Evolutionary conservation across 495 filamentous ascomycete species (phyloP).

Genomic region (Penicillium longicatenatum): DNA sequence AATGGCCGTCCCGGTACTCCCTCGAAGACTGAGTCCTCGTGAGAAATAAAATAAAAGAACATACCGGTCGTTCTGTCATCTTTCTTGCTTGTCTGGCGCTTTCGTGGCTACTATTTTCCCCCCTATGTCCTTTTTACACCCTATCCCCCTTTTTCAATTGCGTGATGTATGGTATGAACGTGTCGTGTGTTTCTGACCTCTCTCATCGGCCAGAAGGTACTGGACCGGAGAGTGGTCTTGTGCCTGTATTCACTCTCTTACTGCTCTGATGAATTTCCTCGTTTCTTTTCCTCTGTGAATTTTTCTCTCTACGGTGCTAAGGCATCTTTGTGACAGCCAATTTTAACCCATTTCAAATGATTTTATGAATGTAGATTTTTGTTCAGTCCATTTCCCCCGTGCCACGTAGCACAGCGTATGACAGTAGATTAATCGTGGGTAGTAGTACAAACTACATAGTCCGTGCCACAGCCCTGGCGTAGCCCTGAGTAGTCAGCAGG

Average conservation of each 20-base stretch:
- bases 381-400: background rate
- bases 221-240: slow-evolving; percentile 14
- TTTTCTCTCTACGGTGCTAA: slow-evolving; percentile 20
- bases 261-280: slow-evolving; percentile 29
- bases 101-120: slow-evolving; percentile 17
- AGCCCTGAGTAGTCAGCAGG: background rate
- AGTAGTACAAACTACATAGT: background rate
- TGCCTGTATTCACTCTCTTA: slow-evolving; percentile 30
- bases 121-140: slow-evolving; percentile 18
- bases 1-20: slow-evolving; percentile 34
- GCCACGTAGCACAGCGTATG: background rate
- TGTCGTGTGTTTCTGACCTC: slow-evolving; percentile 20
- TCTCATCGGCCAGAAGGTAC: slow-evolving; percentile 18
- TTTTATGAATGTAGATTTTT: background rate
- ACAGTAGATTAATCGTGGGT: background rate
- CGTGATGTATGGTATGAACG: slow-evolving; percentile 37
- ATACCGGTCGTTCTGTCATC: slow-evolving; percentile 3
- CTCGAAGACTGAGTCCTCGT: slow-evolving; percentile 37
- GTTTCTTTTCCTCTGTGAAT: slow-evolving; percentile 30
- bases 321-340: slow-evolving; percentile 23
- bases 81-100: slow-evolving; percentile 1
- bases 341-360: slow-evolving; percentile 17
- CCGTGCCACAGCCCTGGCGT: background rate
- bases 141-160: slow-evolving; percentile 14
- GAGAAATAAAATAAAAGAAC: slow-evolving; percentile 22